These are phyloP conservation scores for Blastobotrys capitulatus DNA, from an alignment of 1,139 yeast genomes.

Conservation along the genomic window DNA sequence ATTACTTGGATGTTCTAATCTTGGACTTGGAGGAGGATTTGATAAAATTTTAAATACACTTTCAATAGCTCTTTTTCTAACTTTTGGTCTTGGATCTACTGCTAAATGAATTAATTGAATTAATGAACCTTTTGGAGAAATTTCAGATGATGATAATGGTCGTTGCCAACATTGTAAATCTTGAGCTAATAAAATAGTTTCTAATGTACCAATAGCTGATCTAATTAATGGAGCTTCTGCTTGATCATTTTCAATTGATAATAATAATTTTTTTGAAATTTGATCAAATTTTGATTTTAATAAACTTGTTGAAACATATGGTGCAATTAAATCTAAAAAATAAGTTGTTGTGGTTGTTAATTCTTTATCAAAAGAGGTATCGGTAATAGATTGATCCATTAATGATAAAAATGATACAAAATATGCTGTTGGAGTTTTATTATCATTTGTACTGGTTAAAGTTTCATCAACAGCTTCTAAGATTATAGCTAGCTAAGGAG, in stretches of 20 bases:
- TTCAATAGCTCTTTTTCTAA: constrained; percentile 91
- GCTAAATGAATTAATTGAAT: constrained; percentile 75
- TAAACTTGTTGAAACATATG: constrained; percentile 64
- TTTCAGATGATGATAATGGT: constrained; percentile 32
- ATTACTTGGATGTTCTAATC: constrained; percentile 72
- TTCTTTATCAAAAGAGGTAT: constrained; percentile 44
- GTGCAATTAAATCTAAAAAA: constrained; percentile 73
- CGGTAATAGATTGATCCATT: constrained; percentile 62
- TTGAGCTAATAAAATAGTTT: constrained; percentile 72
- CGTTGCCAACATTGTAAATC: constrained; percentile 69
- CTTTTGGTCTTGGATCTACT: constrained; percentile 89
- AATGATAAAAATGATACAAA: constrained; percentile 78
- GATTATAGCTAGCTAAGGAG: constrained; percentile 54
- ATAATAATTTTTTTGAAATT: constrained; percentile 73
- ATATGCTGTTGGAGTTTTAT: constrained; percentile 58
- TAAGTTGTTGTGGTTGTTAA: constrained; percentile 76
- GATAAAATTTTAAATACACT: constrained; percentile 59
- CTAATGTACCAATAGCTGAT: constrained; percentile 82
- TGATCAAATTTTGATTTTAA: constrained; percentile 70
- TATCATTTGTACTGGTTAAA: constrained; percentile 63
- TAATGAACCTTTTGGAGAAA: constrained; percentile 79
- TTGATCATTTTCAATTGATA: constrained; percentile 61
- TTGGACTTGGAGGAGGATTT: constrained; percentile 79
- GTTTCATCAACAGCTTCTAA: constrained; percentile 89
- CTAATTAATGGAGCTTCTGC: constrained; percentile 83